Base-by-base conservation (phyloP, 1,284 basidiomycete species). In the Anthracocystis setariae region DNA sequence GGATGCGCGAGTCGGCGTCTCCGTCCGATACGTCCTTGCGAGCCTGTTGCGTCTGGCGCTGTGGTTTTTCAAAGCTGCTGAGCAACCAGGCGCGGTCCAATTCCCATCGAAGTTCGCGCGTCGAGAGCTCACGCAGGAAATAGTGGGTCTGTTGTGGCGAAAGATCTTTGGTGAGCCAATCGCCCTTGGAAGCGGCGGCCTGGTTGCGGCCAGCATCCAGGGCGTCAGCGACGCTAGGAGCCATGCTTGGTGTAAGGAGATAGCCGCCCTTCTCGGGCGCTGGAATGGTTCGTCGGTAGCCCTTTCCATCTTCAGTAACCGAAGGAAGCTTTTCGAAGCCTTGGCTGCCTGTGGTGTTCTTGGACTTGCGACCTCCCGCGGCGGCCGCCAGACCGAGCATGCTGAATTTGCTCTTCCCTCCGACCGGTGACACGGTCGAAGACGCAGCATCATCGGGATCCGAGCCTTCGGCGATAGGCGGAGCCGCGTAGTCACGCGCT, bases 81-180 rank as follows among this genome's bases (percentile, higher is more conserved):
- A 81, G 53, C 23, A 78, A 45, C 61, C 71, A 81, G 10, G 76
- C 60, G 8, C 78, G 73, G 47, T 80, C 79, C 21, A 78, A 57
- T 61, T 81, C 79, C 76, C 76, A 80, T 7, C 50, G 44, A 21
- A 81, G 70, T 46, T 81, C 76, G 37, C 74, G 63, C 42, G 43
- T 21, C 0, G 78, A 65, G 10, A 81, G 55, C 29, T 75, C 73
- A 25, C 76, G 74, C 44, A 81, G 40, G 50, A 81, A 73, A 63
- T 78, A 81, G 65, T 80, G 74, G 8, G 63, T 67, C 55, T 78
- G 70, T 62, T 79, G 70, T 2, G 76, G 64, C 21, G 69, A 49
- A 15, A 80, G 50, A 33, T 71, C 67, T 33, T 71, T 62, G 29
- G 73, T 40, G 20, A 78, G 74, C 78, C 78, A 80, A 15, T 68